Evolutionary conservation across 257 asterid genomes (phyloP), one percentile per base, ranked within the genome.

Genomic region (Craterostigma plantagineum): DNA sequence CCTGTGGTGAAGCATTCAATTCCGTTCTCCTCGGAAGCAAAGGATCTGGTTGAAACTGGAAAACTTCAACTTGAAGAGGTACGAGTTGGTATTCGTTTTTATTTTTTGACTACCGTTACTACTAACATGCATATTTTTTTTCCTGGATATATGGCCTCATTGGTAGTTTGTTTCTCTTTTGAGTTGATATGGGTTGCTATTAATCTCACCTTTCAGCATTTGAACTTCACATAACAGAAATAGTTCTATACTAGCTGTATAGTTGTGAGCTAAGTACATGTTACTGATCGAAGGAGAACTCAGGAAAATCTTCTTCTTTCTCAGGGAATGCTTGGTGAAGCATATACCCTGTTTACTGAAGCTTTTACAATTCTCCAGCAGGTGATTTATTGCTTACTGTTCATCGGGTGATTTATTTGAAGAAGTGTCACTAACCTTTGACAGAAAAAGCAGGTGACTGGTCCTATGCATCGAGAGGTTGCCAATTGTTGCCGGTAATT

Each of bases 381-480:
- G 94, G 99, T 80, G 38, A 10, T 10, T 4, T 47, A 17, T 1
- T 33, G 7, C 30, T 6, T 23, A 23, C 6, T 23, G 30, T 2
- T 23, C 2, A 23, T 23, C 4, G 30, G 2, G 30, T 23, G 30
- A 23, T 23, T 23, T 23, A 23, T 23, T 6, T 23, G 30, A 23
- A 23, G 4, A 23, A 23, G 30, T 23, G 30, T 23, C 30, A 42
- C 53, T 23, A 38, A 36, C 16, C 46, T 14, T 18, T 23, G 39
- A 10, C 10, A 13, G 53, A 42, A 55, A 23, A 41, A 69, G 71
- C 77, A 90, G 94, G 99, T 83, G 55, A 90, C 99, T 48, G 96
- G 99, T 75, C 95, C 99, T 35, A 77, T 90, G 92, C 99, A 83
- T 64, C 76, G 91, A 66, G 99, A 90, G 68, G 99, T 83, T 50